Base-by-base conservation (phyloP, 164 flowering plant species). In the Berberis thunbergii region DNA sequence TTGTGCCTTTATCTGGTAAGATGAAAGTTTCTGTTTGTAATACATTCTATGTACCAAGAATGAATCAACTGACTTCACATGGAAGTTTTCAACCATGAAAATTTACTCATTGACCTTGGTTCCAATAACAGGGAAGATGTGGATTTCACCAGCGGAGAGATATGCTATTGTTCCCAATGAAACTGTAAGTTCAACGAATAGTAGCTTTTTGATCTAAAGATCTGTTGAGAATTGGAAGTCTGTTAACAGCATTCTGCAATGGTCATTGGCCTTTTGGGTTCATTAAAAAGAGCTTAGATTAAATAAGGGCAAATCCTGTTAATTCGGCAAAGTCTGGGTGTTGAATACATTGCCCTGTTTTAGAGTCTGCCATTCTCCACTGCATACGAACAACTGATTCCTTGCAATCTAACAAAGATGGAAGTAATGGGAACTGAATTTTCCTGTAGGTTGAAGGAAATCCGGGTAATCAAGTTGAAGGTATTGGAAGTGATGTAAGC, bases 151-250 rank as follows among this genome's bases (percentile, higher is more conserved):
- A 41, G 66, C 89, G 41, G 86, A 84, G 73, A 84, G 91, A 87
- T 94, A 94, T 77, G 99, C 97, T 42, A 78, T 94, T 72, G 99
- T 94, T 72, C 99, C 99, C 44, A 89, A 77, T 77, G 97, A 91
- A 81, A 75, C 75, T 58, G 97, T 88, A 78, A 77, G 91, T 69
- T 66, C 26, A 10, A 43, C 38, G 26, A 49, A 58, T 1, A 54
- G n/a, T 26, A 7, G 10, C 57, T 43, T 46, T 63, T 54, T 26
- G 7, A 42, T 50, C 52, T 46, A 6, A 6, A 6, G 40, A 44
- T 45, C n/a, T 1, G 2, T 5, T 1, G 44, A 59, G 54, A 52
- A 26, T 52, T 1, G 7, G 50, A 48, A 48, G 50, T 11, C 10
- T 48, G 9, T 48, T 48, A 48, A 48, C 50, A 48, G 10, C 10